phyloP scores from a whole-genome alignment of 257 asterid species.

The Solanum lycopersicoides region DNA sequence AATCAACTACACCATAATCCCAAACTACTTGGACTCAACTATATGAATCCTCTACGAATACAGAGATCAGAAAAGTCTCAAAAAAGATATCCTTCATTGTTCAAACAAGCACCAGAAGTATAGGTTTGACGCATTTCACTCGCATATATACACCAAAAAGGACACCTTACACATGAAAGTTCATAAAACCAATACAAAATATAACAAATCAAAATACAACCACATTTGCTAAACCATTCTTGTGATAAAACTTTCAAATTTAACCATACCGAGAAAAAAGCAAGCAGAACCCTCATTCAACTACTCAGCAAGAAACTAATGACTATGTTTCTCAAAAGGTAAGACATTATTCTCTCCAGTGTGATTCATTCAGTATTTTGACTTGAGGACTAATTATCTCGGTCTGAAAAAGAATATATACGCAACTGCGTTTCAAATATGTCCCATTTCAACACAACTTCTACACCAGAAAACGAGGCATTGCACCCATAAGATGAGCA shows the following conservation, averaged over 20 bases:
- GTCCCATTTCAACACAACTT: not conserved
- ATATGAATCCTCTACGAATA: not conserved
- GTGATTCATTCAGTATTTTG: not conserved
- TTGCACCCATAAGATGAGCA: not conserved
- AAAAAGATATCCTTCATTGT: not conserved
- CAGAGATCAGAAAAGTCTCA: not conserved
- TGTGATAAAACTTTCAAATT: not conserved
- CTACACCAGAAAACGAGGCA: not conserved
- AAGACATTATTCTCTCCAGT: not conserved
- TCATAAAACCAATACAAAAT: not conserved
- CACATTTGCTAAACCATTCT: not conserved
- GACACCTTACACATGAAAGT: not conserved
- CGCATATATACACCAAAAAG: not conserved
- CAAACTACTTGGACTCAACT: not conserved
- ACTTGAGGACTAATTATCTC: not conserved
- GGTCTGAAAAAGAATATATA: not conserved
- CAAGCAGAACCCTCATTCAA: not conserved
- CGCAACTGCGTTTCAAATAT: not conserved
- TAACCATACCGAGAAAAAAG: not conserved
- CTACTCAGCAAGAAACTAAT: not conserved
- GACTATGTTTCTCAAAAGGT: not conserved
- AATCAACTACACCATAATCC: not conserved
- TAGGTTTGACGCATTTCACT: not conserved
- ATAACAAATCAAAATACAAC: not conserved
- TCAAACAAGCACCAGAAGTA: not conserved